Conservation (phyloP, 140 eudicot species). For the Senecio squalidus region DNA sequence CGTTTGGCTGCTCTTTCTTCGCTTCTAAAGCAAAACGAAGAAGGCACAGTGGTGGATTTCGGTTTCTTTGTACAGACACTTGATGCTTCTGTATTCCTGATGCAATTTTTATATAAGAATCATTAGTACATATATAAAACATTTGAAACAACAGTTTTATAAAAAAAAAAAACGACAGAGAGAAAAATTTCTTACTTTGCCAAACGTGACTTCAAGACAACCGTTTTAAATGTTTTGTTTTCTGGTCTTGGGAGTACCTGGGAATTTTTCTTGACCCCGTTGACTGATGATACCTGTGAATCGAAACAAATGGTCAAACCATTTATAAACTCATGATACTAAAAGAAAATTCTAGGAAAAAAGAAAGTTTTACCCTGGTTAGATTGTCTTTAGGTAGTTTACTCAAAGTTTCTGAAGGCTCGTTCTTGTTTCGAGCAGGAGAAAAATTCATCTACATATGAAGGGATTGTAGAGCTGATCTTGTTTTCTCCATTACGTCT, state of each 20-base stretch:
- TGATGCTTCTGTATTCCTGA: slow-evolving; percentile 41
- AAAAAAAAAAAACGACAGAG: background rate
- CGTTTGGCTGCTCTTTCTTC: slow-evolving; percentile 90
- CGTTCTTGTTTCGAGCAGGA: slow-evolving; percentile 27
- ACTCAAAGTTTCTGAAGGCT: slow-evolving; percentile 28
- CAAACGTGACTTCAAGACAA: slow-evolving; percentile 31
- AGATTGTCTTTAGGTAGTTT: slow-evolving; percentile 25
- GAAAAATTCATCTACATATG: slow-evolving; percentile 49
- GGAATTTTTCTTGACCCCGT: slow-evolving; percentile 29
- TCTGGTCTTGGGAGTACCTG: slow-evolving; percentile 30
- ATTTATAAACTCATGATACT: background rate
- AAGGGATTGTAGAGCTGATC: slow-evolving; percentile 30
- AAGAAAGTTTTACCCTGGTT: slow-evolving; percentile 33
- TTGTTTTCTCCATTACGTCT: slow-evolving; percentile 30
- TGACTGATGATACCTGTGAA: slow-evolving; percentile 46
- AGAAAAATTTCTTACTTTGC: slow-evolving; percentile 45
- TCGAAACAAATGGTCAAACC: slow-evolving; percentile 7
- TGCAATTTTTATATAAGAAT: slow-evolving; percentile 2
- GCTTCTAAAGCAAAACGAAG: slow-evolving; percentile 59
- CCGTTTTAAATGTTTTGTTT: slow-evolving; percentile 39
- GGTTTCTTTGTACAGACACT: slow-evolving; percentile 35
- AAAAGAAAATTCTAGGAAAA: background rate
- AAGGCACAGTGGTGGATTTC: slow-evolving; percentile 38
- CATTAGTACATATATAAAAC: background rate
- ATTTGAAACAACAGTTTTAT: too few relatives aligned